Evolutionary conservation across 345 rosid genomes (phyloP).

Genomic region (Citrus cavaleriei): DNA sequence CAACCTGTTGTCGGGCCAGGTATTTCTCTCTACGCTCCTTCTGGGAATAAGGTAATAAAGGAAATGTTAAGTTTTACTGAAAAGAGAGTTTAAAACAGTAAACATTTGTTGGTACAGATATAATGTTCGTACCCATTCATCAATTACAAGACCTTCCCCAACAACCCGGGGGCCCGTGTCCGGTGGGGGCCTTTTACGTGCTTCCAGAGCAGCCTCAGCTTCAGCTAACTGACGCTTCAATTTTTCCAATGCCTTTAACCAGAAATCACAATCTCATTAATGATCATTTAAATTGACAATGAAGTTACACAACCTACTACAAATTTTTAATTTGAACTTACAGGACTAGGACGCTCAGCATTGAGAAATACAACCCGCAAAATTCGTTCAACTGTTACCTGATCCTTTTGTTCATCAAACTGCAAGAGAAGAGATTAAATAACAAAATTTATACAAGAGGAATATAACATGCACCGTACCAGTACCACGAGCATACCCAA

Average conservation of each 20-base stretch:
- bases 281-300: not conserved
- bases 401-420: conserved; percentile 96
- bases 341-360: conserved; percentile 65
- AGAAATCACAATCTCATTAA: conserved; percentile 7
- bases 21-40: conserved; percentile 95
- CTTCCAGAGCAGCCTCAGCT: conserved; percentile 93
- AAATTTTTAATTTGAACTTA: conserved; percentile 31
- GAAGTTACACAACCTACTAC: not conserved
- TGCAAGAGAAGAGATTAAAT: conserved; percentile 24
- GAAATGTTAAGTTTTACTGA: not conserved
- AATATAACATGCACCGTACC: not conserved
- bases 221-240: conserved; percentile 80
- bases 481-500: not conserved
- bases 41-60: conserved; percentile 33
- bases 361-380: conserved; percentile 79
- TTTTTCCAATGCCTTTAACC: conserved; percentile 64
- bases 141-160: conserved; percentile 94
- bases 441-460: not conserved
- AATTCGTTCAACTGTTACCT: conserved; percentile 73
- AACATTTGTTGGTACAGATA: not conserved
- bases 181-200: conserved; percentile 77
- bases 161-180: conserved; percentile 75
- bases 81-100: not conserved
- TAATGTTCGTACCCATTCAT: conserved; percentile 74
- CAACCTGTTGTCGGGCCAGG: conserved; percentile 83